Evolutionary conservation across 2,329 filamentous ascomycete species (phyloP).

Genomic region (Diaporthe citri): DNA sequence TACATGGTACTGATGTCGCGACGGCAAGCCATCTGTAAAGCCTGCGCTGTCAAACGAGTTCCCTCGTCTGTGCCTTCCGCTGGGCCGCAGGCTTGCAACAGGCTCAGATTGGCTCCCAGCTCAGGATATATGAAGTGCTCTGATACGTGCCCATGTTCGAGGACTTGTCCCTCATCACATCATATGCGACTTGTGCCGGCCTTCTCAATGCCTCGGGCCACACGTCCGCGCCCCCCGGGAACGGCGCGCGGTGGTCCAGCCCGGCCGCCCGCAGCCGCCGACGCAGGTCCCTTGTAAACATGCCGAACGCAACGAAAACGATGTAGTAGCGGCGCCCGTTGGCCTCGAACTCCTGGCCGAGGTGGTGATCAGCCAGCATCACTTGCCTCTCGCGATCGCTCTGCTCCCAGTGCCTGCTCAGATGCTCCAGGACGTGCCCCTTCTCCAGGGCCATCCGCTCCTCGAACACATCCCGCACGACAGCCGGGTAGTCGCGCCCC

Average conservation of each 20-base stretch:
- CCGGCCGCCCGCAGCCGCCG: neutral
- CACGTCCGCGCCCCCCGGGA: neutral
- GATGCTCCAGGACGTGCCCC: neutral
- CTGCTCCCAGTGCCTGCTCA: neutral
- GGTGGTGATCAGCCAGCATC: neutral
- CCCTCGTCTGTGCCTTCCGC: no score
- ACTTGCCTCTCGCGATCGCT: neutral
- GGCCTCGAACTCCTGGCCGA: slow-evolving; percentile 11
- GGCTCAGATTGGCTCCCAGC: slow-evolving; percentile 23
- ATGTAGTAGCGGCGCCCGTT: slow-evolving; percentile 20
- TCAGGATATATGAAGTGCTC: neutral
- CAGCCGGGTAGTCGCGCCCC: slow-evolving; percentile 9
- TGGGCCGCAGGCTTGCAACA: neutral
- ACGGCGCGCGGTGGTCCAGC: neutral
- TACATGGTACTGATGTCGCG: no score
- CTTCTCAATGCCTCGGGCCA: neutral
- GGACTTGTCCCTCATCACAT: neutral
- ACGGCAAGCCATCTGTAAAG: no score
- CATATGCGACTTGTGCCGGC: neutral
- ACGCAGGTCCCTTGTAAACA: neutral
- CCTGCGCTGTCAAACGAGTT: no score
- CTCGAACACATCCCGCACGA: neutral
- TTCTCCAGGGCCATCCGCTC: neutral
- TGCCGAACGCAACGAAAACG: neutral
- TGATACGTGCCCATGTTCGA: neutral